Evolutionary conservation across 441 rosid species (phyloP).

Genomic region (Adansonia madagascariensis): DNA sequence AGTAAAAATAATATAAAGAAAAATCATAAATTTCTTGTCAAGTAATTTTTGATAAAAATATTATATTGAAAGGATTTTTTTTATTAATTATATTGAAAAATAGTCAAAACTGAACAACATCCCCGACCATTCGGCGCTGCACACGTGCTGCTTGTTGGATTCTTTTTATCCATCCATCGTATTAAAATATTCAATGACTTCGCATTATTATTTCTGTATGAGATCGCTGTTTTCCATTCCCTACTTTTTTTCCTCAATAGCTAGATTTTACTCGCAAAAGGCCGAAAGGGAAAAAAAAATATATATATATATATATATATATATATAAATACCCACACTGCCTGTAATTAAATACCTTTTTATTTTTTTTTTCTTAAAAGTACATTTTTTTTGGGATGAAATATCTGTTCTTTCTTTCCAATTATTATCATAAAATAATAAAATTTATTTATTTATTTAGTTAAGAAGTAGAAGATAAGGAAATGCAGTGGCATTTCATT

Average conservation of each 20-base stretch:
- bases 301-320: not conserved
- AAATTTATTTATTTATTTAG: too few species aligned
- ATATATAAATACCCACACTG: too few species aligned
- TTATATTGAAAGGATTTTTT: not conserved
- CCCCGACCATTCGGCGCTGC: slow-evolving; percentile 32
- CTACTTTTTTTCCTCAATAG: not conserved
- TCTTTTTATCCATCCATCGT: not conserved
- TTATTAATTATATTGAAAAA: not conserved
- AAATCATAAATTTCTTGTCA: not conserved
- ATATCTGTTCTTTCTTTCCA: not conserved
- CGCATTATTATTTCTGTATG: not conserved
- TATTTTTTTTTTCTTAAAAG: not conserved
- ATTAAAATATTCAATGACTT: not conserved
- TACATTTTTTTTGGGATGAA: not conserved
- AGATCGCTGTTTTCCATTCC: not conserved
- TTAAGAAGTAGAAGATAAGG: not conserved
- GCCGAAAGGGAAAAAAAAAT: not conserved
- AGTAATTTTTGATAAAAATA: not conserved
- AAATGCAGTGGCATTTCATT: not conserved
- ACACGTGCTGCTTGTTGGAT: slow-evolving; percentile 30
- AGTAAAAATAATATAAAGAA: not conserved
- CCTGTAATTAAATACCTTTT: not conserved
- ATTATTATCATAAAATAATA: not conserved
- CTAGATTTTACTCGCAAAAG: not conserved
- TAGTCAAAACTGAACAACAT: not conserved